A percentile compares a stretch with the other conserved stretches of the same genome.
These are phyloP conservation scores for Ogataea pignaliae DNA, from an alignment of 805 yeast species.

Conservation along the genomic window DNA sequence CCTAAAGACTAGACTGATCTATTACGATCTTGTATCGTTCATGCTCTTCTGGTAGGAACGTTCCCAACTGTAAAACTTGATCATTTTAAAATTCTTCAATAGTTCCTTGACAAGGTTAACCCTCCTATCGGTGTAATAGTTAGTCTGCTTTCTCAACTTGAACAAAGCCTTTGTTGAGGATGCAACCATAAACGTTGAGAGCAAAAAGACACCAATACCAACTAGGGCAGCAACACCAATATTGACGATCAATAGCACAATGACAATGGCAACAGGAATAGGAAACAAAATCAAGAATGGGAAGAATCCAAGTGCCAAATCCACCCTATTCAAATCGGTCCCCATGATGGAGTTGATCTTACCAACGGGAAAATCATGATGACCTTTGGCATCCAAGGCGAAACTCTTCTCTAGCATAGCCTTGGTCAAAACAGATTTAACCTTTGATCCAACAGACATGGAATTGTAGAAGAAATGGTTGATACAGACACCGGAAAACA, in stretches of 20 bases:
- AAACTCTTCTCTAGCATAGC: slow-evolving; percentile 65
- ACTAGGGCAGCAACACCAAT: slow-evolving; percentile 71
- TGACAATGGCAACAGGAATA: slow-evolving; percentile 53
- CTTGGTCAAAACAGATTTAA: slow-evolving; percentile 64
- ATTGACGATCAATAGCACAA: slow-evolving; percentile 62
- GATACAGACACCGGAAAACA: slow-evolving; percentile 42
- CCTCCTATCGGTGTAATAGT: slow-evolving; percentile 66
- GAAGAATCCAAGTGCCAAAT: slow-evolving; percentile 64
- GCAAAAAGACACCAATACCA: slow-evolving; percentile 56
- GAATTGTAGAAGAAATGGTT: slow-evolving; percentile 62
- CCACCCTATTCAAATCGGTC: slow-evolving; percentile 76
- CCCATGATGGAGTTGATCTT: slow-evolving; percentile 75
- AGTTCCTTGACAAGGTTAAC: slow-evolving; percentile 76
- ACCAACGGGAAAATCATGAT: slow-evolving; percentile 62
- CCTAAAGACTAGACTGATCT: slow-evolving; percentile 51
- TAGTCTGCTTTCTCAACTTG: slow-evolving; percentile 49
- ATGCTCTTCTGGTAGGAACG: slow-evolving; percentile 61
- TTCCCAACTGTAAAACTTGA: slow-evolving; percentile 92
- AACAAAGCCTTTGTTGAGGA: slow-evolving; percentile 47
- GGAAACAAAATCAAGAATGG: slow-evolving; percentile 64
- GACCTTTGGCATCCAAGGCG: slow-evolving; percentile 54
- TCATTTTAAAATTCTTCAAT: slow-evolving; percentile 68
- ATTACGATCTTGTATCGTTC: slow-evolving; percentile 51
- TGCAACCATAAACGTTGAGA: slow-evolving; percentile 45
- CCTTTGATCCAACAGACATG: slow-evolving; percentile 62